A percentile compares a stretch with the other conserved stretches of the same genome.
These are phyloP conservation scores for Symbiodinium natans DNA, from an alignment of 73 alveolate species.

Conservation along the genomic window DNA sequence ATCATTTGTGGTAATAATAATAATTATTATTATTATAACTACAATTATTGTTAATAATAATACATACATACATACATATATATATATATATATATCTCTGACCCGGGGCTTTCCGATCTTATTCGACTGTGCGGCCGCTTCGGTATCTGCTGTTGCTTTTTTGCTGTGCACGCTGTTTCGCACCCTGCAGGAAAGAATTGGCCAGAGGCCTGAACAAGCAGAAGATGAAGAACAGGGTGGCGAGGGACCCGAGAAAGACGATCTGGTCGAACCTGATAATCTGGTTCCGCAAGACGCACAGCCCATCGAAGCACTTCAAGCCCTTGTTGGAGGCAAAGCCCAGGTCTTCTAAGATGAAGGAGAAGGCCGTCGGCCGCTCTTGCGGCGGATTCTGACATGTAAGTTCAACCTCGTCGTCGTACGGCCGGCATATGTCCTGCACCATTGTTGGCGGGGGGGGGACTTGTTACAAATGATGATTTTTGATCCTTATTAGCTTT, in stretches of 20 bases:
- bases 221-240: background rate
- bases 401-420: background rate
- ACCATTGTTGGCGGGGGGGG: too few species aligned
- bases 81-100: too few species aligned
- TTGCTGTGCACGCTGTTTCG: background rate
- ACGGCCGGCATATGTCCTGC: background rate
- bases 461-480: too few species aligned
- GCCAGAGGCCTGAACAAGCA: constrained; percentile 8
- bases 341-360: background rate
- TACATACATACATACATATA: too few species aligned
- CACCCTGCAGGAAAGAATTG: background rate
- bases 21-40: too few species aligned
- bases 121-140: background rate
- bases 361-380: background rate
- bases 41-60: too few species aligned
- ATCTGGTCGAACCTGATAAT: background rate
- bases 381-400: constrained; percentile 7
- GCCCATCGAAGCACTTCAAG: background rate
- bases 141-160: background rate
- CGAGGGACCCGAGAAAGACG: background rate
- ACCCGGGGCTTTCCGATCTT: background rate
- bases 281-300: background rate
- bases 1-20: too few species aligned
- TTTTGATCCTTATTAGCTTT: too few species aligned
- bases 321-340: background rate